Percentiles rank a stretch among this genome's conserved stretches.
Conservation (phyloP, 2,329 filamentous ascomycete species). For the Diaporthe humulicola region DNA sequence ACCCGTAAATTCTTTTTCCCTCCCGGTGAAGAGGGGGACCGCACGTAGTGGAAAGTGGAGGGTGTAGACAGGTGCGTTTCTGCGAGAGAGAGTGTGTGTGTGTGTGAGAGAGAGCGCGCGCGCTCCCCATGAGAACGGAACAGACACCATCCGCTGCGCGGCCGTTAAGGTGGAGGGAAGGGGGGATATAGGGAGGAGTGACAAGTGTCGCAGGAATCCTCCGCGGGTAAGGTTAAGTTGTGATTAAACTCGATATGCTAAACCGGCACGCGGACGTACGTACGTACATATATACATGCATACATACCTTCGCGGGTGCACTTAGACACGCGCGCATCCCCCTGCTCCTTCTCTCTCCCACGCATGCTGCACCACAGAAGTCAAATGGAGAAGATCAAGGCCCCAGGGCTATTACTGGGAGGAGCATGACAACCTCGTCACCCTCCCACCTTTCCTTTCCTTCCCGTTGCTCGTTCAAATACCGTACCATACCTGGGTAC, state of each 20-base stretch:
- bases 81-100: too few species aligned
- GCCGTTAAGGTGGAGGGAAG: background rate
- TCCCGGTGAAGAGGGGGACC: background rate
- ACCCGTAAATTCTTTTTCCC: background rate
- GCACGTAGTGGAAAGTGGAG: background rate
- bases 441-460: background rate
- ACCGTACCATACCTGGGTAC: background rate
- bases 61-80: background rate
- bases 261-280: background rate
- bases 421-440: background rate
- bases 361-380: conserved; percentile 6
- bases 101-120: background rate
- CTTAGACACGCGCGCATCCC: background rate
- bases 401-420: background rate
- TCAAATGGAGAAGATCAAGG: background rate
- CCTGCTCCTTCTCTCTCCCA: background rate
- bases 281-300: background rate
- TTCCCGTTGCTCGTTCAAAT: background rate
- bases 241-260: conserved; percentile 27
- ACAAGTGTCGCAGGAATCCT: conserved; percentile 10
- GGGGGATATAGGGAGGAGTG: background rate
- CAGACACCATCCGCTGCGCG: background rate
- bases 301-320: background rate
- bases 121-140: background rate
- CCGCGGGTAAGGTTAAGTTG: background rate